Base-by-base conservation (phyloP, 768 basidiomycete species). In the Russula sp. region DNA sequence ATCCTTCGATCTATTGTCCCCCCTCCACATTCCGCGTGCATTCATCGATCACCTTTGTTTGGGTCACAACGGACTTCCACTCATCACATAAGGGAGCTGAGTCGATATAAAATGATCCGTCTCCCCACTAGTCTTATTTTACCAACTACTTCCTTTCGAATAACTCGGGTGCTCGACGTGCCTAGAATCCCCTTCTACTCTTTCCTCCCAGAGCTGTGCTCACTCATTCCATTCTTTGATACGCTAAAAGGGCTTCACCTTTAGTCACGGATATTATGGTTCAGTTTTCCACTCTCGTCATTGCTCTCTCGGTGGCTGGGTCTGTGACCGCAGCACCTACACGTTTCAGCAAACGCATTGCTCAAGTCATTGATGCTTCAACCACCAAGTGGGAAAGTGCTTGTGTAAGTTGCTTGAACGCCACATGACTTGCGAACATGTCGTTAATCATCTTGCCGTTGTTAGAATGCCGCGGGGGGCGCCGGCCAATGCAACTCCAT, bases 401-500 rank as follows among this genome's bases (percentile, higher is more conserved):
- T 48, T 81, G 81, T 62, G 80, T 80, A 71, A 34, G 77, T 74
- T 43, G 32, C 13, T 13, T 36, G 42, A 29, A 51, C 2, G n/a
- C 20, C 6, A 22, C n/a, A 20, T 3, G 5, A 25, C 9, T 22
- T 14, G 1, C 7, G 41, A 34, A 14, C n/a, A n/a, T 34, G 47
- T 14, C 8, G 8, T 43, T 38, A 20, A 52, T 22, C 2, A 7
- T 42, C 5, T 46, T 7, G 8, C 36, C 2, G 4, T 32, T 53
- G 8, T 51, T 68, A 85, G 84, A 54, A 73, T 42, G 73, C 77
- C 13, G 86, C 84, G 7, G 82, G 81, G 43, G 86, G 85, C 46
- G 82, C 66, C 16, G 56, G 73, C n/a, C 71, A 79, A 65, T 87
- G 86, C 71, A 86, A 84, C 69, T 73, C 79, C 6, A 68, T 81